Base-by-base conservation (phyloP, 345 rosid species). In the Heritiera fomes region DNA sequence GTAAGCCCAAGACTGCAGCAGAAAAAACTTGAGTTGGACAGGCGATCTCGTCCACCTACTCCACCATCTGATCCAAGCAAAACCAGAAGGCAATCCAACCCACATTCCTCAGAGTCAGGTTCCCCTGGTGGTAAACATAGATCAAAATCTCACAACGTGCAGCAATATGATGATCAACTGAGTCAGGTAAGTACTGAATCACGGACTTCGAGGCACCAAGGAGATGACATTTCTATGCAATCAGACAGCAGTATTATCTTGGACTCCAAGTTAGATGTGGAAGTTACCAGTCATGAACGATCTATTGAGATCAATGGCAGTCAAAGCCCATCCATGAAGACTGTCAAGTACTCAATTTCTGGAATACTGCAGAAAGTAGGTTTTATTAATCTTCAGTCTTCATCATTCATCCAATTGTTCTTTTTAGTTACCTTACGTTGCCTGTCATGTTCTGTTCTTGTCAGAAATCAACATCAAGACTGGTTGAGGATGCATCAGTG, bases 1-100 rank as follows among this genome's bases (percentile, higher is more conserved):
- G 88, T 89, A 56, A 93, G 96, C 88, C 97, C 94, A 45, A 88
- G 97, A 80, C 79, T 92, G 84, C 97, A 87, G 82, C 98, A 87
- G 82, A 93, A 85, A 86, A 95, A 88, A 80, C 76, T 83, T 68
- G 98, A 91, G 75, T 72, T 84, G 70, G 94, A 92, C 83, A 91
- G 82, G 82, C 91, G 87, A 69, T 89, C 96, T 73, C 89, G 97
- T 49, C 94, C 99, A 32, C 99, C 98, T 46, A 88, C 95, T 17
- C 92, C 94, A 78, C 96, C 94, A 12, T 82, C 90, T 82, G 95
- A 92, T 86, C 81, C 86, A 59, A 87, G 71, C 65, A 92, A 86
- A 82, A 81, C 93, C 50, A 86, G 87, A 84, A 89, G 88, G 83
- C 89, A 81, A 60, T 67, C 80, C 71, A 87, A 77, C 78, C 52